A percentile compares a stretch with the other conserved stretches of the same genome.
These are phyloP conservation scores for Aureobasidium sp. DNA, from an alignment of 2,329 filamentous ascomycete genomes.

Conservation along the genomic window DNA sequence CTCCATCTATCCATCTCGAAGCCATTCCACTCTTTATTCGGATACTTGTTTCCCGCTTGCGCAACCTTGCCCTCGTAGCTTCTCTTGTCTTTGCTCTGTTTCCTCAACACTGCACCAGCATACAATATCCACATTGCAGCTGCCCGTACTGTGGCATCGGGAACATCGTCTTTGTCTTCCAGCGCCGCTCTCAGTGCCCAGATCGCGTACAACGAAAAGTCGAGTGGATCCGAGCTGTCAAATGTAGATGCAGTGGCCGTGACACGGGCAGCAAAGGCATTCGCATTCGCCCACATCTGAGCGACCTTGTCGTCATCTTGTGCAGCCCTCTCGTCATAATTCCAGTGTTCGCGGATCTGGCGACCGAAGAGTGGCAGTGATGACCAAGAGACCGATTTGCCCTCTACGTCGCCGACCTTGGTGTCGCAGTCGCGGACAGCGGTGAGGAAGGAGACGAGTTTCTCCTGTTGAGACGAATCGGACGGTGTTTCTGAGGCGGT, in stretches of 20 bases:
- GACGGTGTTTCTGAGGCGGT: background rate
- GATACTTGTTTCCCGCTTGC: slow-evolving; percentile 22
- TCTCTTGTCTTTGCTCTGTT: slow-evolving; percentile 22
- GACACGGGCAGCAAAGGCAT: slow-evolving; percentile 25
- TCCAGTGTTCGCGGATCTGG: slow-evolving; percentile 28
- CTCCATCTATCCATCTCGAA: slow-evolving; percentile 25
- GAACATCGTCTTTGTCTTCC: slow-evolving; percentile 21
- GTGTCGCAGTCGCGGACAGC: slow-evolving; percentile 2
- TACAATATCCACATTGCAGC: slow-evolving; percentile 27
- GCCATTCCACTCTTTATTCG: slow-evolving; percentile 24
- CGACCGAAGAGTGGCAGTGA: slow-evolving; percentile 26
- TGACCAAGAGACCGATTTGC: slow-evolving; percentile 1
- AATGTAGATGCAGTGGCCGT: slow-evolving; percentile 21
- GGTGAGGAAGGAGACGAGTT: background rate
- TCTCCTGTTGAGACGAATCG: background rate
- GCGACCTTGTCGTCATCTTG: slow-evolving; percentile 19
- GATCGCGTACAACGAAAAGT: slow-evolving; percentile 26
- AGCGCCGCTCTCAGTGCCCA: slow-evolving; percentile 27
- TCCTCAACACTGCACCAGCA: slow-evolving; percentile 22
- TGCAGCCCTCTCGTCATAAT: slow-evolving; percentile 20
- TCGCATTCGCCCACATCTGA: slow-evolving; percentile 26
- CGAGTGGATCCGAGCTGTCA: slow-evolving; percentile 19
- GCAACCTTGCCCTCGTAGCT: slow-evolving; percentile 27
- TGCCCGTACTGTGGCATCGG: slow-evolving; percentile 19
- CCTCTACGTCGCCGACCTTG: background rate